These are phyloP conservation scores for Erysimum cheiranthoides DNA, from an alignment of 345 rosid species.

Conservation along the genomic window DNA sequence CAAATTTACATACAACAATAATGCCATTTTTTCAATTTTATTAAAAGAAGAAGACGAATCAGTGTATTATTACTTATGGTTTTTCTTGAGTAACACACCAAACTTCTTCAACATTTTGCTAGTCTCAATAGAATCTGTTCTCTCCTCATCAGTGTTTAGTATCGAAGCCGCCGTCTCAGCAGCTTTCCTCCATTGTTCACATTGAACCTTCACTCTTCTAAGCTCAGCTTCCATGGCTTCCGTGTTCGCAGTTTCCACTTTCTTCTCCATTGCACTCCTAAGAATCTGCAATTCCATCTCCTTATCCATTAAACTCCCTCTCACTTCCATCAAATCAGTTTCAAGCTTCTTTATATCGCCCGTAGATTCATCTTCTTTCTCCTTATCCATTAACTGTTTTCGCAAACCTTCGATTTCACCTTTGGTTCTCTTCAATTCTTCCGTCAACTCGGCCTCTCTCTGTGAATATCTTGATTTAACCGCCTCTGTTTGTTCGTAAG, in stretches of 20 bases:
- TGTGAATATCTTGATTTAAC: constrained; percentile 55
- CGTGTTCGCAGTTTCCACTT: constrained; percentile 51
- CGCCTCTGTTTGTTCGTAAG: constrained; percentile 70
- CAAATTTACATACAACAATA: constrained; percentile 34
- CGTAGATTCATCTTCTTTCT: constrained; percentile 41
- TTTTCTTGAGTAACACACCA: constrained; percentile 92
- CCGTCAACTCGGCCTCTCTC: constrained; percentile 61
- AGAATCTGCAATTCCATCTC: constrained; percentile 59
- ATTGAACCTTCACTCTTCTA: constrained; percentile 82
- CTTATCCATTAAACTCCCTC: constrained; percentile 55
- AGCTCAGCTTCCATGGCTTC: constrained; percentile 71
- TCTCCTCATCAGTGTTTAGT: constrained; percentile 73
- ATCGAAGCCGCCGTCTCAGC: constrained; percentile 95
- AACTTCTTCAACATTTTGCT: constrained; percentile 88
- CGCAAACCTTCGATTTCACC: constrained; percentile 57
- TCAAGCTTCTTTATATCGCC: constrained; percentile 60
- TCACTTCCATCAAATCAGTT: constrained; percentile 57
- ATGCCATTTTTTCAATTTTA: constrained; percentile 2
- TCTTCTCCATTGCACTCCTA: constrained; percentile 61
- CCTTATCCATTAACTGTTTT: constrained; percentile 17
- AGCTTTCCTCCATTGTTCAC: constrained; percentile 98
- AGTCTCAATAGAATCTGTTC: constrained; percentile 52
- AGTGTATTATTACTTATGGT: constrained; percentile 53
- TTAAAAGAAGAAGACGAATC: neutral
- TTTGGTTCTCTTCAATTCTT: constrained; percentile 58